Evolutionary conservation across 108 stramenopile genomes (phyloP).

Genomic region (Fragilaria crotonensis): DNA sequence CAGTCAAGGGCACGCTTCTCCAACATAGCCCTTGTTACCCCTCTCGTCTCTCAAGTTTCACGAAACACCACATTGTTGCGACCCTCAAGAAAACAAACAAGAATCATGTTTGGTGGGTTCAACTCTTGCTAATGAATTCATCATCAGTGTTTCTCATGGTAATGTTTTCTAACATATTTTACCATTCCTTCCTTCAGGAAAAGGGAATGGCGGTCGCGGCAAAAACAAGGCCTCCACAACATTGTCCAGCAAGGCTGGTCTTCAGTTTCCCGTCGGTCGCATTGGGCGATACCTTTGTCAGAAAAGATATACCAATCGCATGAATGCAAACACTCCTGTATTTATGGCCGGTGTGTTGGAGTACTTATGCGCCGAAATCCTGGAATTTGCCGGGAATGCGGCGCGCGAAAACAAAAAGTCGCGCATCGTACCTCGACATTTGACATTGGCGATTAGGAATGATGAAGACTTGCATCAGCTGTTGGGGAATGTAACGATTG

Average conservation of each 20-base stretch:
- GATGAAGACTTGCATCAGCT: too few relatives aligned
- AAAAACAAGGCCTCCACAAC: conserved; percentile 78
- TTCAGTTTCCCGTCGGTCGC: too few relatives aligned
- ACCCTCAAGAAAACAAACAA: too few relatives aligned
- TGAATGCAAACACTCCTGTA: conserved; percentile 93
- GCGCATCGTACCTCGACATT: conserved; percentile 95
- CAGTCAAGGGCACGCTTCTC: too few relatives aligned
- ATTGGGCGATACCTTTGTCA: conserved; percentile 91
- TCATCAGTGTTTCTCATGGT: too few relatives aligned
- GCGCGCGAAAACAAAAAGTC: too few relatives aligned
- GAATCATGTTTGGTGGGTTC: too few relatives aligned
- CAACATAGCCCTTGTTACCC: too few relatives aligned
- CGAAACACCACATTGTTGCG: too few relatives aligned
- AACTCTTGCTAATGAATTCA: too few relatives aligned
- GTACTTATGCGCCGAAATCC: conserved; percentile 92
- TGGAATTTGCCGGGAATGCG: conserved; percentile 95
- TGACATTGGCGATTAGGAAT: conserved; percentile 91
- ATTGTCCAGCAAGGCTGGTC: conserved; percentile 87
- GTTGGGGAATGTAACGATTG: conserved; percentile 83
- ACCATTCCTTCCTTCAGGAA: conserved; percentile 16
- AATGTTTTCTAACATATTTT: too few relatives aligned
- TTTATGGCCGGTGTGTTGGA: conserved; percentile 95
- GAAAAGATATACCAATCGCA: conserved; percentile 87
- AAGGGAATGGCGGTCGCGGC: conserved; percentile 63
- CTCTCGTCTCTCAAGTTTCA: too few relatives aligned